Conservation (phyloP, 495 filamentous ascomycete species). For the Acidiella bohemica region DNA sequence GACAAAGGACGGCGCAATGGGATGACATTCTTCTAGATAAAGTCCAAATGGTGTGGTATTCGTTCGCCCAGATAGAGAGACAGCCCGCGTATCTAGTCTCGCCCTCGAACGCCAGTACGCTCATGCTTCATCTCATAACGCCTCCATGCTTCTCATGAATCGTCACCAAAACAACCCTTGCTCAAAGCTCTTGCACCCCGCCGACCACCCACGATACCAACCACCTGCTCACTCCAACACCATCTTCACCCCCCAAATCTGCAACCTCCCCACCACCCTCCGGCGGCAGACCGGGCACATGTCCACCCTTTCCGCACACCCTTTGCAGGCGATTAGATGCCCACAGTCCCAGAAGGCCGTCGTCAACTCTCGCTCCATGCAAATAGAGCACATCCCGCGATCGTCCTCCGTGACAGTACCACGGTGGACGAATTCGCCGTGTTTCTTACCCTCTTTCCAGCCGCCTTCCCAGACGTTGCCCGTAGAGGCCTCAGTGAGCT, state of each 20-base stretch:
- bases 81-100: no score
- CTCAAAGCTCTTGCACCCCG: no score
- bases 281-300: slow-evolving; percentile 52
- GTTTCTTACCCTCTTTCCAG: slow-evolving; percentile 47
- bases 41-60: no score
- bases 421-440: slow-evolving; percentile 49
- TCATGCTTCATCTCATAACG: no score
- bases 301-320: slow-evolving; percentile 49
- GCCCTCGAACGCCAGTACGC: no score
- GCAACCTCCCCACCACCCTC: slow-evolving; percentile 43
- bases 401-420: slow-evolving; percentile 51
- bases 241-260: slow-evolving; percentile 33
- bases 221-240: slow-evolving; percentile 9
- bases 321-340: slow-evolving; percentile 50
- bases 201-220: no score
- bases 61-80: no score
- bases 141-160: no score
- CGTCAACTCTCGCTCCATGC: slow-evolving; percentile 49
- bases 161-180: no score
- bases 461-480: slow-evolving; percentile 53
- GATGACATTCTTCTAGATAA: no score
- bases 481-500: slow-evolving; percentile 42
- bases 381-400: slow-evolving; percentile 48
- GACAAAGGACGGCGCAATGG: no score
- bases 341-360: slow-evolving; percentile 53